Evolutionary conservation across 164 flowering plant genomes (phyloP).

Genomic region (Aristolochia fimbriata): DNA sequence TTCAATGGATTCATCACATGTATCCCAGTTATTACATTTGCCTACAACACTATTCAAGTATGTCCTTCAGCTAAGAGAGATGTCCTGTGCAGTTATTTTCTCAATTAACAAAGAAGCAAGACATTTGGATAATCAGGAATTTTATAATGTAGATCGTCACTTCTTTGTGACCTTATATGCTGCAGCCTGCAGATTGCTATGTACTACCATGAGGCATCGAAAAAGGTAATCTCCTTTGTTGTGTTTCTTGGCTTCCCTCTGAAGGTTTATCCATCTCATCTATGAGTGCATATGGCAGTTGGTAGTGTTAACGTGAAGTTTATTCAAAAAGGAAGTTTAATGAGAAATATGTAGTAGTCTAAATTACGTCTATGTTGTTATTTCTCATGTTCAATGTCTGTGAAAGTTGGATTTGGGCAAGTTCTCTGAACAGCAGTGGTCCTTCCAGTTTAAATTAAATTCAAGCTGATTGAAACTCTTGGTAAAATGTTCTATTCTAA

Average conservation of each 20-base stretch:
- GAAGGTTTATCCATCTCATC: not conserved
- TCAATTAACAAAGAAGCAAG: conserved; percentile 5
- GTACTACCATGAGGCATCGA: conserved; percentile 63
- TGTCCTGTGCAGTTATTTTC: conserved; percentile 13
- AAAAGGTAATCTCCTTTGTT: conserved; percentile 33
- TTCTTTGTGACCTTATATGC: conserved; percentile 57
- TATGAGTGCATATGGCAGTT: not conserved
- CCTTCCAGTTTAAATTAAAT: too few relatives aligned
- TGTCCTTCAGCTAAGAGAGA: conserved; percentile 26
- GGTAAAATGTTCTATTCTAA: too few relatives aligned
- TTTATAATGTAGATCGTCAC: conserved; percentile 25
- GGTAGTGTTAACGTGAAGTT: too few relatives aligned
- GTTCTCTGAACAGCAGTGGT: too few relatives aligned
- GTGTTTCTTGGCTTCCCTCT: not conserved
- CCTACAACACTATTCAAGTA: conserved; percentile 61
- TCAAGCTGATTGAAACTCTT: too few relatives aligned
- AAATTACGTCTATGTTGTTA: too few relatives aligned
- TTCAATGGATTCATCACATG: conserved; percentile 46
- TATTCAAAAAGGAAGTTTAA: too few relatives aligned
- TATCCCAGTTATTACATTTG: conserved; percentile 46
- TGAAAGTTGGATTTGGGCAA: too few relatives aligned
- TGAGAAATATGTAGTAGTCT: too few relatives aligned
- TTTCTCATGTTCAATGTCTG: too few relatives aligned
- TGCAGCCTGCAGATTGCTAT: conserved; percentile 69
- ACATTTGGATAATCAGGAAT: conserved; percentile 8